Percentiles rank a stretch among this genome's conserved stretches.
phyloP scores from a whole-genome alignment of 805 yeast genomes.

The Teunomyces lycoperdinae region DNA sequence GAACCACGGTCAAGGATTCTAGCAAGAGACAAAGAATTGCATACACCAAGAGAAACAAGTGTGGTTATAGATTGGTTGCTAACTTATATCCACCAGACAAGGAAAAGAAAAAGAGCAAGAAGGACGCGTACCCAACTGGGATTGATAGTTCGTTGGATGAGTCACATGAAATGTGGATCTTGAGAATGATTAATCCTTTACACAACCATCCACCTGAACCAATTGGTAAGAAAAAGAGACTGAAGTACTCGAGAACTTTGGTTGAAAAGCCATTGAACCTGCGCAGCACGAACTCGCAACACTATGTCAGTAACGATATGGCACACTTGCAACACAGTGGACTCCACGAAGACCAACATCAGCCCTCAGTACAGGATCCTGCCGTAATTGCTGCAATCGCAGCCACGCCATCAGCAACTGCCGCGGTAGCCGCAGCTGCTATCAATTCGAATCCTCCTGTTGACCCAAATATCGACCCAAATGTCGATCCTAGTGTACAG shows the following conservation, averaged over 20 bases:
- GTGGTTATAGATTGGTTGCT: constrained; percentile 45
- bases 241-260: constrained; percentile 37
- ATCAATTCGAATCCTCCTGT: constrained; percentile 23
- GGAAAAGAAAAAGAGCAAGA: constrained; percentile 34
- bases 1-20: constrained; percentile 47
- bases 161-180: constrained; percentile 43
- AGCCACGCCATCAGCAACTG: constrained; percentile 28
- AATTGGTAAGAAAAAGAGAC: constrained; percentile 33
- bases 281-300: constrained; percentile 12
- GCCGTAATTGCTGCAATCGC: constrained; percentile 38
- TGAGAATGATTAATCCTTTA: constrained; percentile 44
- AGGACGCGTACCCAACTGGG: constrained; percentile 14
- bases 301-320: constrained; percentile 21
- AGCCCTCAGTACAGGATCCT: constrained; percentile 37
- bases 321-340: constrained; percentile 21
- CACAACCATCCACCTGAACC: constrained; percentile 48
- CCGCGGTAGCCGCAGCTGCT: constrained; percentile 13
- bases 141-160: constrained; percentile 6
- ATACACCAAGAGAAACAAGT: constrained; percentile 45
- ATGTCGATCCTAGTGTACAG: constrained; percentile 43
- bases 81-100: constrained; percentile 44
- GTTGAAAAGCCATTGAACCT: constrained; percentile 40
- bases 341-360: constrained; percentile 25
- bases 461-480: constrained; percentile 44
- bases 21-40: constrained; percentile 46